phyloP scores from a whole-genome alignment of 1,139 yeast genomes.

The Lodderomyces jiufengensis region DNA sequence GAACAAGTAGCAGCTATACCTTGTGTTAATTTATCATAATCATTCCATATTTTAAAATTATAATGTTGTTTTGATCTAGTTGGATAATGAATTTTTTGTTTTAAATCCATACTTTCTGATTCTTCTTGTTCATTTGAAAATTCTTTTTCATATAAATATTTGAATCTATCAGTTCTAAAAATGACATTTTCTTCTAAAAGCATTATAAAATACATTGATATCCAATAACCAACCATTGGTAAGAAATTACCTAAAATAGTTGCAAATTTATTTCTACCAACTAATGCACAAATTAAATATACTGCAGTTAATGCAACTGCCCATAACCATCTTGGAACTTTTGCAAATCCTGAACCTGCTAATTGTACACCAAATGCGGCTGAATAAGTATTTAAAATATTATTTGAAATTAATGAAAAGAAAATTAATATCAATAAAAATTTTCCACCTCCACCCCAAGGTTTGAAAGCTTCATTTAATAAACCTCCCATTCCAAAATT shows the following conservation, averaged over 20 bases:
- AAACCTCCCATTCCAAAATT: constrained; percentile 76
- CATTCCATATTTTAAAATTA: constrained; percentile 69
- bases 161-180: constrained; percentile 56
- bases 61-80: constrained; percentile 35
- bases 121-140: constrained; percentile 20
- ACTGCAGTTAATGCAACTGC: constrained; percentile 62
- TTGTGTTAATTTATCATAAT: constrained; percentile 48
- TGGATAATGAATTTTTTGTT: constrained; percentile 2
- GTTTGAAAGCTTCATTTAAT: constrained; percentile 59
- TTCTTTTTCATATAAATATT: constrained; percentile 52
- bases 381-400: constrained; percentile 72
- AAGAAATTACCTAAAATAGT: constrained; percentile 79
- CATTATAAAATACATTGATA: constrained; percentile 73
- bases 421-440: constrained; percentile 66
- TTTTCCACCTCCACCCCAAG: constrained; percentile 82
- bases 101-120: background rate
- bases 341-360: constrained; percentile 57
- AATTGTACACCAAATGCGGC: constrained; percentile 80
- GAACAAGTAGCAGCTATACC: constrained; percentile 65
- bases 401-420: constrained; percentile 75
- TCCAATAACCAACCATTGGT: constrained; percentile 96
- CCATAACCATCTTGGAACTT: constrained; percentile 78
- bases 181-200: constrained; percentile 71
- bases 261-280: constrained; percentile 73
- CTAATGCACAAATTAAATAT: constrained; percentile 66